Percentiles rank a stretch among this genome's conserved stretches.
Evolutionary conservation across 2,329 filamentous ascomycete genomes (phyloP).

Genomic region (Epicoccum nigrum): DNA sequence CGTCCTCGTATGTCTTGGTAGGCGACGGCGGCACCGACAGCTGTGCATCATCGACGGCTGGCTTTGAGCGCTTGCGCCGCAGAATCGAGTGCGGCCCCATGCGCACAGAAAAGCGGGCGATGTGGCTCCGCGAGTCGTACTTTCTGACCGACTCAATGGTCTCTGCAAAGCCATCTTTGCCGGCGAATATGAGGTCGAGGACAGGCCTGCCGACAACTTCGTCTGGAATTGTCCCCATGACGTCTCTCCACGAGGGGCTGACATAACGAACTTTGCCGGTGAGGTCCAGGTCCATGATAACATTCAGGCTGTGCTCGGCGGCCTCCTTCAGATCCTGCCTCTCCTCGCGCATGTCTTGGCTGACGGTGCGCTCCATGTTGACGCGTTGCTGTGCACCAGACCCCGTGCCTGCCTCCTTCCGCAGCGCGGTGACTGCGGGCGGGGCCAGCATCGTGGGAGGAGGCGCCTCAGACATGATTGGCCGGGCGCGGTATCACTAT

Average conservation of each 20-base stretch:
- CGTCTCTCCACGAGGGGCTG: constrained; percentile 92
- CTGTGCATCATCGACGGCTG: constrained; percentile 35
- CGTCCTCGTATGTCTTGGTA: constrained; percentile 33
- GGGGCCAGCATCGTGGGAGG: constrained; percentile 46
- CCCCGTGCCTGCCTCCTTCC: constrained; percentile 43
- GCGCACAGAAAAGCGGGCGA: constrained; percentile 56
- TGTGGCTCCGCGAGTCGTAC: constrained; percentile 91
- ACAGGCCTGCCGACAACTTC: constrained; percentile 78
- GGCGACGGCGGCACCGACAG: constrained; percentile 41
- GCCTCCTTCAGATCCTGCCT: constrained; percentile 92
- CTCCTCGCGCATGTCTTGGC: constrained; percentile 90
- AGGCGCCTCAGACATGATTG: constrained; percentile 39
- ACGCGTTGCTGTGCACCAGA: constrained; percentile 32
- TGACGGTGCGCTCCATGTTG: constrained; percentile 70
- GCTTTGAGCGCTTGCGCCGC: constrained; percentile 36
- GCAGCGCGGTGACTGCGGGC: constrained; percentile 53
- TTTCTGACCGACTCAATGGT: constrained; percentile 82
- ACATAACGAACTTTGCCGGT: constrained; percentile 94
- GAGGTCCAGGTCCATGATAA: constrained; percentile 91
- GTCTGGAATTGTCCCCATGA: constrained; percentile 79
- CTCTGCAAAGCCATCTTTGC: constrained; percentile 80
- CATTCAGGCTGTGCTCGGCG: constrained; percentile 93
- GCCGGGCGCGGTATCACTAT: constrained; percentile 2
- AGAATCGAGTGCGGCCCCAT: constrained; percentile 47
- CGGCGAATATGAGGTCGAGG: constrained; percentile 78